Evolutionary conservation across 2,329 filamentous ascomycete species (phyloP), one percentile per base, ranked within the genome.

Genomic region (Pseudonectria buxi): DNA sequence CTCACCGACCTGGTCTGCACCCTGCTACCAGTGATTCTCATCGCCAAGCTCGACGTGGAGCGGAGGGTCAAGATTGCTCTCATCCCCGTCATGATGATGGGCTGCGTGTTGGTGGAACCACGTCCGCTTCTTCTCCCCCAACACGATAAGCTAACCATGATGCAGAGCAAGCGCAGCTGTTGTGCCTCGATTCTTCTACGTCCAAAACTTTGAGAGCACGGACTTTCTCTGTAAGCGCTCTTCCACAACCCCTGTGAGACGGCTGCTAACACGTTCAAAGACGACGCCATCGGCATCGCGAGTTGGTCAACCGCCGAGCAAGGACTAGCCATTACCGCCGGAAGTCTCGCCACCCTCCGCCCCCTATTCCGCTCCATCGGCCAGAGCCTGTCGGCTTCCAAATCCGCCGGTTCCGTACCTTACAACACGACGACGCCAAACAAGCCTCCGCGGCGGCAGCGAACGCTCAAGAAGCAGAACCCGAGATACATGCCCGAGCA

Each of bases 11-110:
- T 74, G 33, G 67, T 65, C 0, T 63, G 74, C 34, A 71, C 70
- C 5, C 50, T 76, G 10, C 51, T 77, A 4, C 73, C 72, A 0
- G 63, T 72, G 7, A 69, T 71, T 40, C 58, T 81, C 4, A 63
- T 81, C 2, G 71, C 64, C 59, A 64, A 67, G 16, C 51, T 79
- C 18, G 67, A 77, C 36, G 76, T 81, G 67, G 67, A 67, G 30
- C 46, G 43, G 7, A 64, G 60, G 36, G 70, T 67, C 3, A 80
- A 78, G 48, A 24, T 66, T 6, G 64, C 72, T 3, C 58, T 79
- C 14, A 67, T 68, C 9, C 61, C 63, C 6, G 64, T 81, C 29
- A 56, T 81, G 32, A 64, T 65, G 6, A 67, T 80, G 59, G 79
- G 74, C 18, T 75, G 75, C 46, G 49, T 69, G 67, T 63, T 51